Base-by-base conservation (phyloP, 129 eudicot genomes). In the Oenanthe sinensis region DNA sequence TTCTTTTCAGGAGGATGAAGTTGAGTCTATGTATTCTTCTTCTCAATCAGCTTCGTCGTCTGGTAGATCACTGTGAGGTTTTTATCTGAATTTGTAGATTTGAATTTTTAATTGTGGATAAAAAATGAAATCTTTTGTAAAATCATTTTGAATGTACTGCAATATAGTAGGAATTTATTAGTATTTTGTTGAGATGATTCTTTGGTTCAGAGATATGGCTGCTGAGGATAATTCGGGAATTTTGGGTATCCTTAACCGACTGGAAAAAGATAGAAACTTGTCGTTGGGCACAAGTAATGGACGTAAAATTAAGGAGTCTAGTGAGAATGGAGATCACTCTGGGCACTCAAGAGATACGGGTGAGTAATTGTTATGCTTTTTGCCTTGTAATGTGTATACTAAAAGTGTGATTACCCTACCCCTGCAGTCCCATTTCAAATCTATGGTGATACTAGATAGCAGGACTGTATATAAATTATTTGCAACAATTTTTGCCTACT, bases 61-160 rank as follows among this genome's bases (percentile, higher is more conserved):
- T 65, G 97, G 85, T 76, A 81, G 87, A 92, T 81, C 96, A 88
- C 14, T 87, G 97, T 89, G 85, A 89, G 96, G 71, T 78, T 84
- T 81, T 73, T 50, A 40, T 28, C 77, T 58, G 11, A 22, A 73
- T 76, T 79, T 79, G 71, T 75, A 8, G 71, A 48, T 45, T 58
- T 83, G 50, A 42, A 45, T 33, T 54, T n/a, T 45, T 74, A 46
- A 60, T 4, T 20, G 17, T 60, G 65, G 39, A 36, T 58, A 45
- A 43, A 44, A 26, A 19, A 44, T 78, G 75, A 9, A 4, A 8
- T 17, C 19, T 46, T 17, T 80, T 12, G 8, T 16, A 50, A 33
- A 6, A 10, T 0, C 26, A 17, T 17, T 54, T 12, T 1, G 22
- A 65, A 24, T n/a, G 16, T 39, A 3, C 52, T 24, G 12, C 42